phyloP scores from a whole-genome alignment of 768 basidiomycete species.

The Leccinum aurantiacum region DNA sequence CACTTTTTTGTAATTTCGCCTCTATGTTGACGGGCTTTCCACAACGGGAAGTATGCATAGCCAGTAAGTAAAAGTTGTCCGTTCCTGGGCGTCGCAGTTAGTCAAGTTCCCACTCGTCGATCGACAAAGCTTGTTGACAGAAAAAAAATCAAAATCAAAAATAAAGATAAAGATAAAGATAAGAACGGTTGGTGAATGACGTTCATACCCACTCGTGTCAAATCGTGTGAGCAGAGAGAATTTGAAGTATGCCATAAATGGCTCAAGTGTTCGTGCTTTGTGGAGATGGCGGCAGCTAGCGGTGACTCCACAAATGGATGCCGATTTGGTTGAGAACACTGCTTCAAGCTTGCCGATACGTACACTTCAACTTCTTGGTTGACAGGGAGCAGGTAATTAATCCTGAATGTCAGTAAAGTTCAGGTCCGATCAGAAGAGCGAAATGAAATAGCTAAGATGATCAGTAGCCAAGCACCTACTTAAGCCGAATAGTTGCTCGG shows the following conservation, averaged over 20 bases:
- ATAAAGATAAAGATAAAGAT: neutral
- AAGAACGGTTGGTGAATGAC: neutral
- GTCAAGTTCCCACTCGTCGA: neutral
- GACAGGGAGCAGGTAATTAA: neutral
- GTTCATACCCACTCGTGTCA: neutral
- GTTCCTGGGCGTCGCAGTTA: constrained; percentile 6
- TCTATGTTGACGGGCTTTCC: constrained; percentile 1
- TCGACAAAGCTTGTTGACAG: neutral
- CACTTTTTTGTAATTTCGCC: neutral
- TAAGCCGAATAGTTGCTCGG: neutral
- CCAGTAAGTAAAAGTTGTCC: neutral
- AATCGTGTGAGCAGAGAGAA: neutral
- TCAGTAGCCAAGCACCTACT: neutral
- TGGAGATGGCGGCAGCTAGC: neutral
- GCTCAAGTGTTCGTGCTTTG: neutral
- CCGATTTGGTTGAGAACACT: neutral
- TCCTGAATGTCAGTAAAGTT: constrained; percentile 2
- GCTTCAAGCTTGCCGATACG: neutral
- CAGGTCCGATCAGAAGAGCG: constrained; percentile 6
- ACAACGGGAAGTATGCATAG: constrained; percentile 2
- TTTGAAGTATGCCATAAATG: neutral
- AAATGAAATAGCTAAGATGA: neutral
- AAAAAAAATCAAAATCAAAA: neutral
- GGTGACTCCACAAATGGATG: constrained; percentile 6
- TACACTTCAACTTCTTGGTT: neutral